A percentile compares a stretch with the other conserved stretches of the same genome.
phyloP scores from a whole-genome alignment of 164 flowering plant species.

The Sedum album region DNA sequence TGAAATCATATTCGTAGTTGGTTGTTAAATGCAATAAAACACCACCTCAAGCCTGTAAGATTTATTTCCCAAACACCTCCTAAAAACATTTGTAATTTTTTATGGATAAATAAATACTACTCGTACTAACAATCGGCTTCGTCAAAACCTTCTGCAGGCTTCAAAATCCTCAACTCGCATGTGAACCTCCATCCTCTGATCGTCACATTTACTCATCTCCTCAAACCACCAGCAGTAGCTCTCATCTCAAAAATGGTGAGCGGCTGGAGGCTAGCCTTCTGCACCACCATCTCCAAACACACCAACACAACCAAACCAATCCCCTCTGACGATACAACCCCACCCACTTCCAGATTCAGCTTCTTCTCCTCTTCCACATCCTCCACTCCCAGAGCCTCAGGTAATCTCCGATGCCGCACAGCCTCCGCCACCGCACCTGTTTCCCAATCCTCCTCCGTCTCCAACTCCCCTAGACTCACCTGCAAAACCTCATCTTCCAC shows the following conservation, averaged over 20 bases:
- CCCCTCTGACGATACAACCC: constrained; percentile 9
- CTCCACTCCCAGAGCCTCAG: constrained; percentile 19
- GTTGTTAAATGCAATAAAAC: no score
- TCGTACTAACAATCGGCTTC: neutral
- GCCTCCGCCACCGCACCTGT: constrained; percentile 12
- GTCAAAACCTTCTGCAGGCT: neutral
- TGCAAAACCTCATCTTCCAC: constrained; percentile 31
- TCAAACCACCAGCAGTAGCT: neutral
- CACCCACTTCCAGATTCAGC: constrained; percentile 23
- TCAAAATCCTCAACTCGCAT: neutral
- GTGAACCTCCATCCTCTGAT: neutral
- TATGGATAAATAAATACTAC: neutral
- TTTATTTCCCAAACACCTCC: no score
- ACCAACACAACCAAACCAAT: neutral
- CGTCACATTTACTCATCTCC: neutral
- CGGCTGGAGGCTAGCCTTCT: constrained; percentile 41
- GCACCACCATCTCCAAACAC: constrained; percentile 28
- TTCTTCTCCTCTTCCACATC: constrained; percentile 31
- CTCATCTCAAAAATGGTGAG: constrained; percentile 21
- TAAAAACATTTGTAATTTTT: no score
- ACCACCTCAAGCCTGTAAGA: no score
- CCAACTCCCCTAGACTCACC: constrained; percentile 44
- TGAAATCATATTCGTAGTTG: no score
- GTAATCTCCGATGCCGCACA: constrained; percentile 36
- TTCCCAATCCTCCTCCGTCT: constrained; percentile 14